Conservation (phyloP, 345 rosid species). For the Gossypium australe region DNA sequence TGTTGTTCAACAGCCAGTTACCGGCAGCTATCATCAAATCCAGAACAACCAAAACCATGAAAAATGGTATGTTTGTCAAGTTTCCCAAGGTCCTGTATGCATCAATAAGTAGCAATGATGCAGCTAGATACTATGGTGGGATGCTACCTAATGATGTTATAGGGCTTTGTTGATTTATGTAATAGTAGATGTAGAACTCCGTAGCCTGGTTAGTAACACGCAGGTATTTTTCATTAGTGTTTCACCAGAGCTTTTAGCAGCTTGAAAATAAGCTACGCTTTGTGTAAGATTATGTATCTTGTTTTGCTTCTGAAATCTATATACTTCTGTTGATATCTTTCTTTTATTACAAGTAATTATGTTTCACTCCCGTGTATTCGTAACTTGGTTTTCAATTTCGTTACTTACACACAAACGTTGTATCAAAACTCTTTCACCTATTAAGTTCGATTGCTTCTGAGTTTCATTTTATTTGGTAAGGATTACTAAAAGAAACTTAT, state of each 20-base stretch:
- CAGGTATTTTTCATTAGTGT: not conserved
- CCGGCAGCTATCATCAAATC: conserved; percentile 4
- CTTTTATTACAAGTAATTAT: not conserved
- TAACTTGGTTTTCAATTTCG: not conserved
- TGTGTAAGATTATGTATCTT: not conserved
- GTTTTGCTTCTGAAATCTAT: too few species aligned
- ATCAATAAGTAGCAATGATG: not conserved
- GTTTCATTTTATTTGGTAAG: too few species aligned
- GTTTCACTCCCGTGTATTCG: not conserved
- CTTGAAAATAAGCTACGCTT: not conserved
- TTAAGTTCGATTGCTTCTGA: too few species aligned
- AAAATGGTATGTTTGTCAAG: conserved; percentile 7
- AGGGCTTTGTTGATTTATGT: not conserved
- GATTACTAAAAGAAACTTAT: too few species aligned
- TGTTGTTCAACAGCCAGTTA: not conserved
- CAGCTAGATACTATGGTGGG: not conserved
- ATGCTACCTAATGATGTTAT: not conserved
- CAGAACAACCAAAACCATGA: not conserved
- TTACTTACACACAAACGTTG: not conserved
- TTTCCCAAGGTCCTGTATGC: not conserved
- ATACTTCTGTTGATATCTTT: not conserved
- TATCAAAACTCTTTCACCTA: too few species aligned
- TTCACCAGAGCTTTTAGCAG: not conserved
- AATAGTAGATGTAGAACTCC: not conserved
- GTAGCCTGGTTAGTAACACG: not conserved